Evolutionary conservation across 192 early-diverging fungal species (phyloP), one percentile per base, ranked within the genome.

Genomic region (Anaeromyces robustus): DNA sequence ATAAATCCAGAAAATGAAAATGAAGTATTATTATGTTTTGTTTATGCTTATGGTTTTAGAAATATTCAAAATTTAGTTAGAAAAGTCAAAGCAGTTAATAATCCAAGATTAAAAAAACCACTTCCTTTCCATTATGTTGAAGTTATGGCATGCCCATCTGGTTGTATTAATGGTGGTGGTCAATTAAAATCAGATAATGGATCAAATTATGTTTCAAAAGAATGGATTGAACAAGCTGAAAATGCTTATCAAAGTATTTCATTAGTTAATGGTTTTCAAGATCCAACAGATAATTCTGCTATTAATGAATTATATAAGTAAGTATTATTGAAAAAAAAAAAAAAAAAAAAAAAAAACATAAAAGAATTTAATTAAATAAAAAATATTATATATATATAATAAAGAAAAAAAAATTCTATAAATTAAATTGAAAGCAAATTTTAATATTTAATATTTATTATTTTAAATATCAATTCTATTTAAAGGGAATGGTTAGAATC

Each of bases 21-120:
- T 68, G 77, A 80, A 7, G 86, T 89, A 79, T 80, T 89, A 17
- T 88, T 99, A 30, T 86, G 86, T 81, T 98, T 99, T 88, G 95
- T 94, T 12, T 85, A 92, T 0, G 93, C 94, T 2, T 97, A 98
- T 85, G 97, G 98, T 13, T 99, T 99, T 88, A 88, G 96, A 18
- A 97, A 99, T 83, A 94, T 99, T 80, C 98, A 99, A 85, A 98
- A 97, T 80, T 86, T 99, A 79, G 95, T 99, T 52, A 92, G 98
- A n/a, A 99, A 98, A 84, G 89, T 97, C 78, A 96, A 97, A 80
- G 88, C 90, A 29, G 81, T 29, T 29, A 59, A 83, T 29, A n/a
- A 29, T 68, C 78, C 18, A 30, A 30, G 26, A 59, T 29, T 18
- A 12, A 89, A 91, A 30, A 91, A 91, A 41, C 89, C 88, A 29